Evolutionary conservation across 163 green algal species (phyloP).

Genomic region (Scenedesmus sp.): DNA sequence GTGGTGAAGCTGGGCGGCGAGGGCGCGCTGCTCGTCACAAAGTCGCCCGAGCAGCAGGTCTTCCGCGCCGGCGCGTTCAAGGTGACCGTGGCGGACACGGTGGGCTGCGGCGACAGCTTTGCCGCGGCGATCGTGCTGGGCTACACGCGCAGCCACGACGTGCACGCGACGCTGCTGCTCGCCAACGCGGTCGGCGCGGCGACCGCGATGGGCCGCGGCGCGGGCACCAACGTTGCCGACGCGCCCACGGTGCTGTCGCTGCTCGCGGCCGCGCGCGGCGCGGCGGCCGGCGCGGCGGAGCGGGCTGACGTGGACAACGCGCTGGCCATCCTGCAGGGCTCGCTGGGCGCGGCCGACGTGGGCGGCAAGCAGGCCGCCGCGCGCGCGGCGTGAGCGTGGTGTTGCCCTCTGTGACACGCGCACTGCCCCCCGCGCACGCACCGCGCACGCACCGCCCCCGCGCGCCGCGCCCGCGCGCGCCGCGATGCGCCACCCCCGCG

Average conservation of each 20-base stretch:
- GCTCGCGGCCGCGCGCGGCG: neutral
- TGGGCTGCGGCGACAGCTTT: conserved; percentile 98
- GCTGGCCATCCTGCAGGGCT: conserved; percentile 31
- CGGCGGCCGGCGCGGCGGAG: neutral
- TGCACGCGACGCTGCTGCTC: conserved; percentile 70
- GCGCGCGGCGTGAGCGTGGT: conserved; percentile 26
- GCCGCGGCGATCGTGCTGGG: conserved; percentile 91
- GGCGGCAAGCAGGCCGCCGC: conserved; percentile 9
- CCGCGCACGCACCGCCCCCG: too few relatives aligned
- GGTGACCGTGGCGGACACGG: conserved; percentile 90
- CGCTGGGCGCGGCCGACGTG: conserved; percentile 12
- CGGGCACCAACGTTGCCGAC: conserved; percentile 90
- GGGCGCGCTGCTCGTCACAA: conserved; percentile 86
- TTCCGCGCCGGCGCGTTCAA: conserved; percentile 26
- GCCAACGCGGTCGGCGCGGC: conserved; percentile 92
- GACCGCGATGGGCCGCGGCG: conserved; percentile 87
- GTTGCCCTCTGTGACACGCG: too few relatives aligned
- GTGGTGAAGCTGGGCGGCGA: conserved; percentile 87
- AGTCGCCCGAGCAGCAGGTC: conserved; percentile 49
- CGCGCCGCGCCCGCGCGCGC: too few relatives aligned
- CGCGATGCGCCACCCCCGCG: too few relatives aligned
- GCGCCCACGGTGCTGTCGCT: conserved; percentile 54
- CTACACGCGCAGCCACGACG: conserved; percentile 61
- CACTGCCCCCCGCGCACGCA: too few relatives aligned
- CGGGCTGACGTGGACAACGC: conserved; percentile 20